Conservation (phyloP, 2,329 filamentous ascomycete species). For the Blastomyces silverae region DNA sequence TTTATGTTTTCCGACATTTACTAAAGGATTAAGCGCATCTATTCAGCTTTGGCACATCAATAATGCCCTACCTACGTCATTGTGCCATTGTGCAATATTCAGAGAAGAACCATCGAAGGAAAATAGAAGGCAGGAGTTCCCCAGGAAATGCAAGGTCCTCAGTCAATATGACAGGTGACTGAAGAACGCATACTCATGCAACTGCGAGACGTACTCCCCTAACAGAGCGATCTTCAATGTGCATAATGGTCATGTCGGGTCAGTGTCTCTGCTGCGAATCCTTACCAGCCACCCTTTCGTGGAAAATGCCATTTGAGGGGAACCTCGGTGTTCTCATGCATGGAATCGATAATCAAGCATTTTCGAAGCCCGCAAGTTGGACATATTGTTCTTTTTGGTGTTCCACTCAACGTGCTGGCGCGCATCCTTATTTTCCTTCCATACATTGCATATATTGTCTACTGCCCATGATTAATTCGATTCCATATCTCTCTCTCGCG, state of each 20-base stretch:
- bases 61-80: not conserved
- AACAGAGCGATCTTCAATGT: constrained; percentile 1
- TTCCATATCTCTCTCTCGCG: not conserved
- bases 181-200: not conserved
- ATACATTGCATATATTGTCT: constrained; percentile 1
- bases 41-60: constrained; percentile 2
- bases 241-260: not conserved
- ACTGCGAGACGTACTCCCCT: not conserved
- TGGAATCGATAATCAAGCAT: not conserved
- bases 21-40: not conserved
- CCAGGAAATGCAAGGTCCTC: not conserved
- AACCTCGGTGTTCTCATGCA: not conserved
- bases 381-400: constrained; percentile 4
- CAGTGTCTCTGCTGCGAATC: not conserved
- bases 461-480: not conserved
- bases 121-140: not conserved
- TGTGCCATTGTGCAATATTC: not conserved
- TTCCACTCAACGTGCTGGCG: not conserved
- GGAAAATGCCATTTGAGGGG: not conserved
- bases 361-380: not conserved
- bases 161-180: constrained; percentile 1
- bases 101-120: constrained; percentile 2
- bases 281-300: not conserved
- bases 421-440: not conserved
- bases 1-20: not conserved